Evolutionary conservation across 495 filamentous ascomycete genomes (phyloP).

Genomic region (Neurospora sublineolata): DNA sequence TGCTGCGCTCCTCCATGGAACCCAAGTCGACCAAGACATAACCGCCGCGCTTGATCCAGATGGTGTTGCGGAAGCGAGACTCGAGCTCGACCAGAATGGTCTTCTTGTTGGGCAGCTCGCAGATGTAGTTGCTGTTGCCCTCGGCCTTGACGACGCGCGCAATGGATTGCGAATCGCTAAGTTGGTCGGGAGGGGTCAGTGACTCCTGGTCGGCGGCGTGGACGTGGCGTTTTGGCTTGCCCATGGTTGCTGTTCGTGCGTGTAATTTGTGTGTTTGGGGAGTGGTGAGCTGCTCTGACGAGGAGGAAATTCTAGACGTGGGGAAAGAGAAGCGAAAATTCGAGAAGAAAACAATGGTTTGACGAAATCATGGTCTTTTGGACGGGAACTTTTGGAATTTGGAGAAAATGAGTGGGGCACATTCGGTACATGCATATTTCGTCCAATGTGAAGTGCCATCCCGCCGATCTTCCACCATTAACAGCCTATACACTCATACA

Average conservation of each 20-base stretch:
- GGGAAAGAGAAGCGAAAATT: neutral
- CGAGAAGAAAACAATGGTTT: neutral
- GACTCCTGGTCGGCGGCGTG: conserved; percentile 65
- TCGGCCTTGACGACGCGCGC: conserved; percentile 67
- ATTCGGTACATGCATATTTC: neutral
- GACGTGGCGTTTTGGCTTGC: conserved; percentile 60
- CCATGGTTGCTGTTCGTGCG: conserved; percentile 38
- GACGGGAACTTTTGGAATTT: neutral
- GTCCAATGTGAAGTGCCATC: neutral
- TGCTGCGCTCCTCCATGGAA: conserved; percentile 47
- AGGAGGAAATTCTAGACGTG: neutral
- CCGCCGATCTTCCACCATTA: neutral
- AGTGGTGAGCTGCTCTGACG: neutral
- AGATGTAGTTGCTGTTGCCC: conserved; percentile 78
- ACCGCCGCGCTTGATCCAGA: conserved; percentile 80
- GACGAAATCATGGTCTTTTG: neutral
- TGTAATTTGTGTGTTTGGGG: neutral
- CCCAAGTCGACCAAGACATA: conserved; percentile 74
- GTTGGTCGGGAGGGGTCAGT: conserved; percentile 54
- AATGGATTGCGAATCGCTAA: conserved; percentile 55
- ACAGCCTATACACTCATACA: neutral
- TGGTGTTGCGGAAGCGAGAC: conserved; percentile 70
- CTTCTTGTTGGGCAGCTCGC: conserved; percentile 47
- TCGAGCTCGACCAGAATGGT: conserved; percentile 65
- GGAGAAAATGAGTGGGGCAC: neutral